A percentile compares a stretch with the other conserved stretches of the same genome.
These are phyloP conservation scores for Plicaturopsis crispa DNA, from an alignment of 768 basidiomycete species.

Conservation along the genomic window DNA sequence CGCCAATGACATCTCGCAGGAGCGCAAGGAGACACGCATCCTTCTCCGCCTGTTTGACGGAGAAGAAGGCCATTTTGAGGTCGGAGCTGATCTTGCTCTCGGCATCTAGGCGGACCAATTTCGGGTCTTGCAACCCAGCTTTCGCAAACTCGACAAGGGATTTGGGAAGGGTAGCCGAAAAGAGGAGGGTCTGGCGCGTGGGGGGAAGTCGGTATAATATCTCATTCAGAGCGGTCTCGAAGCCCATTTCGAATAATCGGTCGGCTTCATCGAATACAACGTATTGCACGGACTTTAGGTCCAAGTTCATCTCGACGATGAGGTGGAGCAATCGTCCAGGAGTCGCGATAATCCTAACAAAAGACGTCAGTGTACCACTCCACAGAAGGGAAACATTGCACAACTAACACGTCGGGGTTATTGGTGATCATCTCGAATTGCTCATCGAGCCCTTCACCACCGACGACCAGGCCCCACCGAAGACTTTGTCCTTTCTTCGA, in stretches of 20 bases:
- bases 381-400: no score
- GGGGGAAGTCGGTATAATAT: slow-evolving; percentile 84
- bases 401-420: slow-evolving; percentile 87
- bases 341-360: slow-evolving; percentile 92
- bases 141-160: slow-evolving; percentile 98
- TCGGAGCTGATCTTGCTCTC: slow-evolving; percentile 95
- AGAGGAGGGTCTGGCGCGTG: slow-evolving; percentile 86
- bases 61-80: slow-evolving; percentile 91
- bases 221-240: slow-evolving; percentile 86
- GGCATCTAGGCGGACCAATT: slow-evolving; percentile 91
- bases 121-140: slow-evolving; percentile 89
- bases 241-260: slow-evolving; percentile 97
- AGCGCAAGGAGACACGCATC: slow-evolving; percentile 83
- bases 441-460: slow-evolving; percentile 91
- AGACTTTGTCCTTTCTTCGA: slow-evolving; percentile 53
- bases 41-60: slow-evolving; percentile 87
- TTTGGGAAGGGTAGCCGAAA: slow-evolving; percentile 94
- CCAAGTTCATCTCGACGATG: slow-evolving; percentile 92
- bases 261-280: slow-evolving; percentile 98
- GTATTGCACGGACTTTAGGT: slow-evolving; percentile 80
- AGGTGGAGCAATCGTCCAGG: slow-evolving; percentile 97
- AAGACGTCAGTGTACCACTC: no score
- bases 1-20: slow-evolving; percentile 80
- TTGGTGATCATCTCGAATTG: slow-evolving; percentile 94
- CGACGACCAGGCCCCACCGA: slow-evolving; percentile 92